Evolutionary conservation across 2,329 filamentous ascomycete species (phyloP), one percentile per base, ranked within the genome.

Genomic region (Fusarium sp.): DNA sequence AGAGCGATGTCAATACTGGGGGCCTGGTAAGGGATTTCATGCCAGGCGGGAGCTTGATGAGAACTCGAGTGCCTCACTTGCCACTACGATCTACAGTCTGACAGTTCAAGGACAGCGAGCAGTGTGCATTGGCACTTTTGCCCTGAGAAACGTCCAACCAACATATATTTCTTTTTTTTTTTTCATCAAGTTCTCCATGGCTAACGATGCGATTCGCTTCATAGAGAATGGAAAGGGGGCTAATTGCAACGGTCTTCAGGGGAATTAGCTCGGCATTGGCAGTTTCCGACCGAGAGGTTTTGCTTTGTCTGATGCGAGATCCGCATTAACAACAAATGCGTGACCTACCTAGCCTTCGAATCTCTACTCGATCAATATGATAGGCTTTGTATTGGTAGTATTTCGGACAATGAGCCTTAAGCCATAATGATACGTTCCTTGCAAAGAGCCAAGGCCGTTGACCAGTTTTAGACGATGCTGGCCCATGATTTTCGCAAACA

Each of bases 381-480:
- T 18, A 30, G 24, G 24, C 24, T 12, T n/a, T 28, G 4, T 11
- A 18, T 39, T 30, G 24, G 20, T 8, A 20, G 39, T 14, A 6
- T n/a, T 18, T 13, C 22, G 20, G 41, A 30, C 14, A 39, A 22
- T 14, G n/a, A 12, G 24, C 12, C 5, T 18, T 18, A 18, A 11
- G 28, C 22, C n/a, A 13, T n/a, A 11, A 36, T 57, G 64, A 32
- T 36, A 28, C 50, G 58, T 58, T 51, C 18, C 28, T 38, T 32
- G 58, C 38, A 38, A 30, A 58, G 30, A 58, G 30, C 56, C 51
- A 63, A 70, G 59, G n/a, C 30, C n/a, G 18, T 26, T 26, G 24
- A 28, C 28, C 24, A 41, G 41, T 20, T 55, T 42, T 18, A 65
- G 44, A 45, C 30, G 38, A 41, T 51, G 44, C 35, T 48, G 48